Percentiles rank a stretch among this genome's conserved stretches.
phyloP scores from a whole-genome alignment of 331 rosid genomes.

The Rosa hybrid region DNA sequence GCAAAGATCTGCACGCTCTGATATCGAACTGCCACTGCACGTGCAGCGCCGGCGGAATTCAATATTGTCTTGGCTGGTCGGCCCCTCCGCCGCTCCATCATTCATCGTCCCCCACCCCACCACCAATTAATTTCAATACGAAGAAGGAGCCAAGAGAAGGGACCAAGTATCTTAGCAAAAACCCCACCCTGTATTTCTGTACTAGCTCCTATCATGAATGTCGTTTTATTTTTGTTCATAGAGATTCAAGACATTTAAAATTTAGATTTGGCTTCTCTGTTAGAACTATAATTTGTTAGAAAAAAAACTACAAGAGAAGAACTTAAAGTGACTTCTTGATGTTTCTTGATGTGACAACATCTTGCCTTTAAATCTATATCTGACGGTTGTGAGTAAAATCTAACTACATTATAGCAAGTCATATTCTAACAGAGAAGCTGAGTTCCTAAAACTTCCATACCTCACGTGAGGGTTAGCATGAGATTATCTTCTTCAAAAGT shows the following conservation, averaged over 20 bases:
- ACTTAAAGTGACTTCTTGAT: no score
- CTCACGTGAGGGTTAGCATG: background rate
- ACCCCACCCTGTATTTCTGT: background rate
- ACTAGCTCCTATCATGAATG: background rate
- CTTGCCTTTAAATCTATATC: no score
- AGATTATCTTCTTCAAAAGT: no score
- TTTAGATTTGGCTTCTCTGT: no score
- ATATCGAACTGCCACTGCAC: background rate
- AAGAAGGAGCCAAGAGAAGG: background rate
- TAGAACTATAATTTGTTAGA: no score
- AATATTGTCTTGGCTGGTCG: background rate
- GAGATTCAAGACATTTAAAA: no score
- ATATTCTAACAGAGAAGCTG: no score
- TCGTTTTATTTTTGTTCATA: background rate
- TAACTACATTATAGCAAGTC: no score
- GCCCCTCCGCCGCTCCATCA: slow-evolving; percentile 8
- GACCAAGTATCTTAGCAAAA: background rate
- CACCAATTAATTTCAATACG: background rate
- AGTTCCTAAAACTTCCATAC: background rate
- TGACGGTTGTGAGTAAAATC: no score
- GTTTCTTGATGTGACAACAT: no score
- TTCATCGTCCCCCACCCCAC: background rate
- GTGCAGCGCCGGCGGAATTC: slow-evolving; percentile 6
- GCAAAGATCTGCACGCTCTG: no score
- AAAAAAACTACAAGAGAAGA: no score